Percentiles rank a stretch among this genome's conserved stretches.
Conservation (phyloP, 257 asterid genomes). For the Penstemon davidsonii region DNA sequence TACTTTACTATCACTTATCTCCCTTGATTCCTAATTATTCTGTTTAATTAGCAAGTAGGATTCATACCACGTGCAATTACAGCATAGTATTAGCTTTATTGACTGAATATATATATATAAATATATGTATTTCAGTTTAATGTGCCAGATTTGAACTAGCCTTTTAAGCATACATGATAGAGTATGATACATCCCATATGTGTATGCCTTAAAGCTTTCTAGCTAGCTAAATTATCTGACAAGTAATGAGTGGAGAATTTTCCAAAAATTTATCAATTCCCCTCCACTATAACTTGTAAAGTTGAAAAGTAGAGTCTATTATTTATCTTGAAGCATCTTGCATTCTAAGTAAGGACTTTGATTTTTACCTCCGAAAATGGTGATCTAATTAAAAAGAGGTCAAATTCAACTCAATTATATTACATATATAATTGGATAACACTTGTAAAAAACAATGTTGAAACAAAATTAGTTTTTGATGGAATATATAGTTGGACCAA, state of each 20-base stretch:
- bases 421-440: too few relatives aligned
- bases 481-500: too few relatives aligned
- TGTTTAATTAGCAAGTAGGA: slow-evolving; percentile 21
- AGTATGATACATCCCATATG: neutral
- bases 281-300: neutral
- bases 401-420: too few relatives aligned
- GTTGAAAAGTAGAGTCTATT: too few relatives aligned
- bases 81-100: slow-evolving; percentile 30
- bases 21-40: neutral
- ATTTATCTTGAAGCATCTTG: too few relatives aligned
- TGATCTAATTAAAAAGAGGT: too few relatives aligned
- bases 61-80: slow-evolving; percentile 47
- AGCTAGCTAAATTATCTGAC: slow-evolving; percentile 31
- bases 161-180: slow-evolving; percentile 18
- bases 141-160: slow-evolving; percentile 3
- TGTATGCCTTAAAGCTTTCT: slow-evolving; percentile 19
- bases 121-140: neutral
- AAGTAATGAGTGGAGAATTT: slow-evolving; percentile 29
- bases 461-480: too few relatives aligned
- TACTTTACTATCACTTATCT: slow-evolving; percentile 23
- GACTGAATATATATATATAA: slow-evolving; percentile 5
- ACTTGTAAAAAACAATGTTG: too few relatives aligned
- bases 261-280: neutral
- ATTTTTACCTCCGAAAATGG: too few relatives aligned
- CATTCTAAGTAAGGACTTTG: too few relatives aligned